Percentiles rank a stretch among this genome's conserved stretches.
Conservation (phyloP, 352 stramenopile species). For the Phytophthora parvispora region DNA sequence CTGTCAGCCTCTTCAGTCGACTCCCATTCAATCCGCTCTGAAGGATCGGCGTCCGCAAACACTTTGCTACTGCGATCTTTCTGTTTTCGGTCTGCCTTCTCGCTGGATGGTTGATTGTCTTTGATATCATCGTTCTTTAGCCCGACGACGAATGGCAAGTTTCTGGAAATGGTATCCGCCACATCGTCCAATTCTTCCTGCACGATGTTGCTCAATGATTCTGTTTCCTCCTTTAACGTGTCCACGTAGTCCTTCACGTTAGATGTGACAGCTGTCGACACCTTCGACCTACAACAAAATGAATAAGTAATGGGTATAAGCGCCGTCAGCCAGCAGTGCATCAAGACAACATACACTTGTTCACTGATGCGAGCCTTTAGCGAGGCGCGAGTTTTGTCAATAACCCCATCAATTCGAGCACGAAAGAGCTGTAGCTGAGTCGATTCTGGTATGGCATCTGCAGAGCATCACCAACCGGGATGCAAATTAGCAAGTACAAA, state of each 20-base stretch:
- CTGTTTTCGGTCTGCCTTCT: background rate
- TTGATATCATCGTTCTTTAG: slow-evolving; percentile 4
- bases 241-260: slow-evolving; percentile 69
- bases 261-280: slow-evolving; percentile 61
- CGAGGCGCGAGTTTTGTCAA: slow-evolving; percentile 52
- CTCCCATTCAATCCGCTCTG: slow-evolving; percentile 21
- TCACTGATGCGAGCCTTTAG: slow-evolving; percentile 59
- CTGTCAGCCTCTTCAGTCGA: slow-evolving; percentile 23
- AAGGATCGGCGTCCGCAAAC: slow-evolving; percentile 26
- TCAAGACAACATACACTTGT: slow-evolving; percentile 56
- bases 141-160: slow-evolving; percentile 30
- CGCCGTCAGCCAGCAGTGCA: background rate
- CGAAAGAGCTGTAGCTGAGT: slow-evolving; percentile 52
- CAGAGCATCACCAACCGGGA: background rate
- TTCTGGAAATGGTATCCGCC: slow-evolving; percentile 33
- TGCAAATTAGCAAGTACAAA: background rate
- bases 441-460: slow-evolving; percentile 12
- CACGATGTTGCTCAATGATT: slow-evolving; percentile 50
- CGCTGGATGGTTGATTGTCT: background rate
- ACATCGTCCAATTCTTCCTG: slow-evolving; percentile 60
- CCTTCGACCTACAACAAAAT: slow-evolving; percentile 46
- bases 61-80: slow-evolving; percentile 7
- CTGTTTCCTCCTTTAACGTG: slow-evolving; percentile 66
- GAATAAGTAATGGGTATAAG: too few species aligned
- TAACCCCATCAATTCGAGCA: slow-evolving; percentile 58